Evolutionary conservation across 2,329 filamentous ascomycete genomes (phyloP).

Genomic region (Verticillium nonalfalfae): DNA sequence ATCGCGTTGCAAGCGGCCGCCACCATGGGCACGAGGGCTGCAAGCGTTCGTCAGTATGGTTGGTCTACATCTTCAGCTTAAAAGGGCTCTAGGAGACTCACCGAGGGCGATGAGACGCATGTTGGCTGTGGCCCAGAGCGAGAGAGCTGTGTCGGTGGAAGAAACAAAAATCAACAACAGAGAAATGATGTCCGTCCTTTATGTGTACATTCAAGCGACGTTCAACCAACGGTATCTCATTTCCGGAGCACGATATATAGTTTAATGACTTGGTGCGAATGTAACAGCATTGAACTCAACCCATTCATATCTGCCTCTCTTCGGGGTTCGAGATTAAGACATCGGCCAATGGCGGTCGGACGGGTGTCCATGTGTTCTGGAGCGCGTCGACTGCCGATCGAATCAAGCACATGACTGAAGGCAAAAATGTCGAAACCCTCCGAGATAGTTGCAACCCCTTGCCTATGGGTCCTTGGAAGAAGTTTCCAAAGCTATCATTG

Average conservation of each 20-base stretch:
- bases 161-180: not conserved
- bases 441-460: no score
- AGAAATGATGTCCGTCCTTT: not conserved
- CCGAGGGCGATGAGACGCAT: conserved; percentile 5
- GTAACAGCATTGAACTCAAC: not conserved
- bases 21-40: conserved; percentile 7
- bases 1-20: conserved; percentile 11
- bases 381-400: not conserved
- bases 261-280: not conserved
- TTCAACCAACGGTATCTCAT: no score
- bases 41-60: not conserved
- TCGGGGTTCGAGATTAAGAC: not conserved
- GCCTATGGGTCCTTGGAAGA: no score
- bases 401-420: no score
- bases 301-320: not conserved
- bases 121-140: not conserved
- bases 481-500: no score
- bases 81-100: not conserved
- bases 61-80: no score
- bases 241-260: not conserved
- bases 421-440: no score
- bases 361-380: not conserved
- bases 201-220: not conserved
- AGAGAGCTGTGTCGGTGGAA: not conserved
- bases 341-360: not conserved